Conservation (phyloP, 225 moss, liverwort and hornwort species). For the Pleurozium schreberi region DNA sequence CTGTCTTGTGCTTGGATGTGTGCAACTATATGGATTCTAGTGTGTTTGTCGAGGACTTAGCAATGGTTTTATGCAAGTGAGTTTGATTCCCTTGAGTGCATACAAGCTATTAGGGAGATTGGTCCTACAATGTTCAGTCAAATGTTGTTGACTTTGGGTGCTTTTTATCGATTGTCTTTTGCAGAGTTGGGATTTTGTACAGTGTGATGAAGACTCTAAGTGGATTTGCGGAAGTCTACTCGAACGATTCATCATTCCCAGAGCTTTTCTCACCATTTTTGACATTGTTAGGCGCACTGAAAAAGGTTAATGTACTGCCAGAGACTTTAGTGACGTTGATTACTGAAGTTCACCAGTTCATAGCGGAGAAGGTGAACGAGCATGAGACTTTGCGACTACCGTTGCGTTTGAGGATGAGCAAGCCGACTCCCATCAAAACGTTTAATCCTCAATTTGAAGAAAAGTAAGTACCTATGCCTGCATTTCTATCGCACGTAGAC, state of each 20-base stretch:
- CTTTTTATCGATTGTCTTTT: neutral
- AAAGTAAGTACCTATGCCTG: conserved; percentile 35
- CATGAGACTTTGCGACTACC: conserved; percentile 55
- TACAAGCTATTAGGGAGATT: neutral
- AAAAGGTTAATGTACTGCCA: conserved; percentile 24
- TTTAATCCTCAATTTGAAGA: conserved; percentile 94
- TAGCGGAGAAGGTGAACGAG: conserved; percentile 53
- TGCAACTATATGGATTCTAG: neutral
- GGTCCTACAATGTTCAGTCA: neutral
- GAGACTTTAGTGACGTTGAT: conserved; percentile 32
- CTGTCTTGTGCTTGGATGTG: neutral
- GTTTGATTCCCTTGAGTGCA: neutral
- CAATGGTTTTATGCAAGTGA: neutral
- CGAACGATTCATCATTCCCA: conserved; percentile 59
- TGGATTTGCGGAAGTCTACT: conserved; percentile 54
- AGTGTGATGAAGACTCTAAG: conserved; percentile 61
- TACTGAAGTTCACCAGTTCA: conserved; percentile 41
- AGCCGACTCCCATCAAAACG: conserved; percentile 73
- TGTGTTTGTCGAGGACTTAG: neutral
- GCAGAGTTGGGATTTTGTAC: conserved; percentile 65
- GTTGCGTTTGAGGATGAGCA: conserved; percentile 70
- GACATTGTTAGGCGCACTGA: conserved; percentile 38
- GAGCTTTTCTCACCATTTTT: conserved; percentile 75
- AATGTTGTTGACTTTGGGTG: conserved; percentile 1
- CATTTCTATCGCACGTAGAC: neutral